Evolutionary conservation across 495 filamentous ascomycete species (phyloP), one percentile per base, ranked within the genome.

Genomic region (Mycothermus thermophilus): DNA sequence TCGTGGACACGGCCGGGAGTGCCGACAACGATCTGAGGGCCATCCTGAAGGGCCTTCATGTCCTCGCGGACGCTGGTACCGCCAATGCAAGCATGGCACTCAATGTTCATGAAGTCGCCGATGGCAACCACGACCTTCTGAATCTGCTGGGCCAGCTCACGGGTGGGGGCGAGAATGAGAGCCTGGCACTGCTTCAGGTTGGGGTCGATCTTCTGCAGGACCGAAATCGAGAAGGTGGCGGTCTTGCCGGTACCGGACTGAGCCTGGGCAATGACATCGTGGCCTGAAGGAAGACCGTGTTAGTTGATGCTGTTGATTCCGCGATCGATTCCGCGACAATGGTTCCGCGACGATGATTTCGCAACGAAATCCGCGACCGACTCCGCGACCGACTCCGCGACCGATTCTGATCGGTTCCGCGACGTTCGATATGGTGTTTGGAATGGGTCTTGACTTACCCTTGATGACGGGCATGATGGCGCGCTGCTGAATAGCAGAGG

Each of bases 381-480:
- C n/a, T n/a, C n/a, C n/a, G n/a, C n/a, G n/a, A n/a, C n/a, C n/a
- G n/a, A n/a, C n/a, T n/a, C n/a, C n/a, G n/a, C n/a, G n/a, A n/a
- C n/a, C n/a, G n/a, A n/a, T n/a, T n/a, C n/a, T n/a, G n/a, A n/a
- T 36, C 19, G 12, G n/a, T 28, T 3, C 12, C 9, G 5, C 14
- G 17, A 9, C 1, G 22, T 18, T 9, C 5, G 15, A 1, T 8
- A n/a, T 5, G 9, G 6, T 24, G 8, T 13, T 10, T 26, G 1
- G 17, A 7, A 14, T 10, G 18, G 3, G 16, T 10, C 21, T 25
- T n/a, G 19, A 71, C 82, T 56, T 71, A 95, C 90, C 90, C 74
- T 96, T 93, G 72, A 95, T 94, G 57, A 97, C 88, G 44, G 88
- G 90, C 80, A 95, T 90, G 64, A 97, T 97, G 47, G 90, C 90